These are phyloP conservation scores for Daldinia concentrica DNA, from an alignment of 495 filamentous ascomycete genomes.

Conservation along the genomic window DNA sequence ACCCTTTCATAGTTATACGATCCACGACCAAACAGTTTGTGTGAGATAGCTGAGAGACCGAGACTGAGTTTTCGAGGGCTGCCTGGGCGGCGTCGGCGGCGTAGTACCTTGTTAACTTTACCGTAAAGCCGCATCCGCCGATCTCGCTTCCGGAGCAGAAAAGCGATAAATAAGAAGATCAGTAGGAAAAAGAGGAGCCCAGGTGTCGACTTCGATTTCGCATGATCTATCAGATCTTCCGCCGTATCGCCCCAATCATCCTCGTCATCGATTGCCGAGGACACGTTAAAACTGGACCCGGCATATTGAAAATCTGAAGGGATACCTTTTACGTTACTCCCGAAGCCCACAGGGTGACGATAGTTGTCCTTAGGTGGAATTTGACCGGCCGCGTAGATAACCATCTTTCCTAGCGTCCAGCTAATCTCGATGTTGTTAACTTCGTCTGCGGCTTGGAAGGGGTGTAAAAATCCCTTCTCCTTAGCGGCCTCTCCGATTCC, in stretches of 20 bases:
- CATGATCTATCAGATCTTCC: constrained; percentile 72
- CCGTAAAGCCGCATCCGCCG: constrained; percentile 72
- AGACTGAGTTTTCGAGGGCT: constrained; percentile 63
- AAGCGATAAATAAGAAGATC: constrained; percentile 71
- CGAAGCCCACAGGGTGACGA: constrained; percentile 84
- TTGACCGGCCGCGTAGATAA: constrained; percentile 94
- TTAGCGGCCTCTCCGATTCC: constrained; percentile 73
- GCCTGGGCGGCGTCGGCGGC: constrained; percentile 61
- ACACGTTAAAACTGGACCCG: constrained; percentile 65
- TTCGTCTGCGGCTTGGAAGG: constrained; percentile 94
- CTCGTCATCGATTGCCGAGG: constrained; percentile 60
- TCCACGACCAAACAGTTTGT: constrained; percentile 66
- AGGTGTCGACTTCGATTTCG: constrained; percentile 75
- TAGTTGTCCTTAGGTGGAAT: constrained; percentile 69
- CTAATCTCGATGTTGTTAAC: constrained; percentile 93
- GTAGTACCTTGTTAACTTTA: constrained; percentile 63
- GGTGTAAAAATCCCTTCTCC: constrained; percentile 81
- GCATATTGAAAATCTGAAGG: constrained; percentile 87
- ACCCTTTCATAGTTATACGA: constrained; percentile 79
- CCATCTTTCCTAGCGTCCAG: constrained; percentile 97
- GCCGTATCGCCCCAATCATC: constrained; percentile 67
- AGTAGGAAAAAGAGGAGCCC: constrained; percentile 77
- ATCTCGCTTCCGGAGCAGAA: constrained; percentile 68
- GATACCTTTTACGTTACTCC: constrained; percentile 73
- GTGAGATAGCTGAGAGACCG: constrained; percentile 63